Base-by-base conservation (phyloP, 2,329 filamentous ascomycete species). In the Pestalotiopsis sp. region DNA sequence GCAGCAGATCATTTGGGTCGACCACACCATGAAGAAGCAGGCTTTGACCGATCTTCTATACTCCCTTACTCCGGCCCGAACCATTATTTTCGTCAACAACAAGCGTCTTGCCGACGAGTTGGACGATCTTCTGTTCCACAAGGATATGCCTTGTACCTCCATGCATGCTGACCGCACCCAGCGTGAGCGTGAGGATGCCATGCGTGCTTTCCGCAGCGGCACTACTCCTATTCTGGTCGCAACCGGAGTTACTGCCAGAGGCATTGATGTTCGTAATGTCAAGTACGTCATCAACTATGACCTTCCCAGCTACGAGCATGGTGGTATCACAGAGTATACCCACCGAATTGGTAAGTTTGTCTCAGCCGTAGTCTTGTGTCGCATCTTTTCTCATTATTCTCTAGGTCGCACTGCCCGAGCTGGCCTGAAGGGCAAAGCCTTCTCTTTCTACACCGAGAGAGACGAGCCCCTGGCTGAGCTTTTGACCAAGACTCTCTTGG, bases 281-380 rank as follows among this genome's bases (percentile, higher is more conserved):
- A 90, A 91, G 83, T 94, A 97, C 72, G 92, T 99, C 70, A 91
- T 99, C 86, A 98, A 99, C 82, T 98, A 91, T 74, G 95, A 98
- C 70, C 84, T 98, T 1, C 95, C 95, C 0, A 90, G 86, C 4
- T 81, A 85, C 58, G 84, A 89, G 0, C 87, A 95, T 73, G 94
- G 94, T n/a, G 95, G 95, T 2, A 97, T 98, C 68, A 90, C 93
- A 63, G 96, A 98, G 78, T 99, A 98, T 75, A 90, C 92, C 31
- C 96, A 99, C 77, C 93, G 96, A 13, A 98, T 98, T 77, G 96
- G 92, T 93, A 88, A 81, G 86, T 4, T 59, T 13, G 45, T 62
- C 58, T 27, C 4, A 57, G 20, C 31, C n/a, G 23, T n/a, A 45
- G 3, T n/a, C 20, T 66, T 56, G 25, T 6, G 20, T 45, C 20